Evolutionary conservation across 345 rosid genomes (phyloP), one percentile per base, ranked within the genome.

Genomic region (Dimocarpus longan): DNA sequence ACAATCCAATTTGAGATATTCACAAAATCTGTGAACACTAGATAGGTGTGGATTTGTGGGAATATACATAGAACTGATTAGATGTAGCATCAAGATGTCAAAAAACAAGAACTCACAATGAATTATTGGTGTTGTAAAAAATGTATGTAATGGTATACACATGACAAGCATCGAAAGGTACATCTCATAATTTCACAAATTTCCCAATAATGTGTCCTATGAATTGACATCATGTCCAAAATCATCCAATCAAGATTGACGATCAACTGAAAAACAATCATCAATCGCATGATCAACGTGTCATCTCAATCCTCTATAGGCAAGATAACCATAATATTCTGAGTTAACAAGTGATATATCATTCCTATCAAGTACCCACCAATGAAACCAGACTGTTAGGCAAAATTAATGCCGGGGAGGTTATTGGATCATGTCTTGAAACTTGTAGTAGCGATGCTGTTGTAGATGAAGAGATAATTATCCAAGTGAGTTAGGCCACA

Each of bases 401-500:
- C 65, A 52, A 67, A 26, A 66, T 67, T 66, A 76, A 75, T 66
- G 15, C 46, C 13, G 26, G 10, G 56, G 77, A 19, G 37, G 69
- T 18, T 63, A 8, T 68, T n/a, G 52, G 68, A 73, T 60, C 18
- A 44, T 63, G 69, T 43, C 59, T 44, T 43, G 68, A 28, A 46
- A 64, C 32, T 64, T 16, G 62, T 46, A 46, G 70, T 70, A 75
- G 59, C 59, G 15, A 50, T 54, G 59, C 60, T 24, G 42, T 44
- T 63, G 32, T 28, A 26, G 15, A 5, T 12, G 11, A n/a, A 32
- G 63, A 50, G 52, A 73, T 40, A 44, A 18, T 22, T 60, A 22
- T 22, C 59, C 32, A 16, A 28, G 57, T 43, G 37, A 13, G 28
- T 77, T 52, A 10, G 71, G 57, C 78, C 82, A 79, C 74, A 81